Conservation (phyloP, 768 basidiomycete genomes). For the Panaeolus papilionaceus region DNA sequence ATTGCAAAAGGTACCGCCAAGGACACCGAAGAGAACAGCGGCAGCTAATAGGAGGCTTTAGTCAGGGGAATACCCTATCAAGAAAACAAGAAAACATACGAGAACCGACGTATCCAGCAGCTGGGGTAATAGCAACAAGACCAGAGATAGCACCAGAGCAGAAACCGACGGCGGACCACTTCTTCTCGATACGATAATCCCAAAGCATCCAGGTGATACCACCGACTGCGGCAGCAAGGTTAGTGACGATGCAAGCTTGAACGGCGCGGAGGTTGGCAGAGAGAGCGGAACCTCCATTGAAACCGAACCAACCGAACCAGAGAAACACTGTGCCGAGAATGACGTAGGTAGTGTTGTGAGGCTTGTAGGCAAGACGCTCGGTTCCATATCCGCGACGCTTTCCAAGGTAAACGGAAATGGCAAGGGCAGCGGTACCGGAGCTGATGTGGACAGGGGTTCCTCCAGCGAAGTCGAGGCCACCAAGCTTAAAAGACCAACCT, state of each 20-base stretch:
- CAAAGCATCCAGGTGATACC: conserved; percentile 93
- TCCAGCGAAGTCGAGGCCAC: conserved; percentile 92
- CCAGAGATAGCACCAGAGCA: conserved; percentile 95
- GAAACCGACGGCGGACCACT: conserved; percentile 94
- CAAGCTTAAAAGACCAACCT: conserved; percentile 77
- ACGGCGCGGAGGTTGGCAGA: conserved; percentile 88
- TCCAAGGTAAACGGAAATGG: conserved; percentile 90
- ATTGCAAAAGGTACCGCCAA: conserved; percentile 87
- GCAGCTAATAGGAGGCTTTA: conserved; percentile 56
- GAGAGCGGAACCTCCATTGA: conserved; percentile 93
- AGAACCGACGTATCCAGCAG: conserved; percentile 79
- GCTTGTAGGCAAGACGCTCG: conserved; percentile 88
- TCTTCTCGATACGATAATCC: conserved; percentile 93
- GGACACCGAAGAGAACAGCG: conserved; percentile 83
- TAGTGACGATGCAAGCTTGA: conserved; percentile 92
- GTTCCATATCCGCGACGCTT: conserved; percentile 93
- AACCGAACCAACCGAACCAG: conserved; percentile 97
- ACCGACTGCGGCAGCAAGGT: conserved; percentile 88
- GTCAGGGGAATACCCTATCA: background rate
- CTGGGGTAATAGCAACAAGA: conserved; percentile 90
- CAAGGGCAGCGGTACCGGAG: conserved; percentile 90
- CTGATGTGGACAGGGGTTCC: conserved; percentile 98
- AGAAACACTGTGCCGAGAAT: conserved; percentile 93
- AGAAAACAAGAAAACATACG: conserved; percentile 46
- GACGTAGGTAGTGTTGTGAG: conserved; percentile 93